phyloP scores from a whole-genome alignment of 345 rosid genomes.

The Nephelium lappaceum region DNA sequence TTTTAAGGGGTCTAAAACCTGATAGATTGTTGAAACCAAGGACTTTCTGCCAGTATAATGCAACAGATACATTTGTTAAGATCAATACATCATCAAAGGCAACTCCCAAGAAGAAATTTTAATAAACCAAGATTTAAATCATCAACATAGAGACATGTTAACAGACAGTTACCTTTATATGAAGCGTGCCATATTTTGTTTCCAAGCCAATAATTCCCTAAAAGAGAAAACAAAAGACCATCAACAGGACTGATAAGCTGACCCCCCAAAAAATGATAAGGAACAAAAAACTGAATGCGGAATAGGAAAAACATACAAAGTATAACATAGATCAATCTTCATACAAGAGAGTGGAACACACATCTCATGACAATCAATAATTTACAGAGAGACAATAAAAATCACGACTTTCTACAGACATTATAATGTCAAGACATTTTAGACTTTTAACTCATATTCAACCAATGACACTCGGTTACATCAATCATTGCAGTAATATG shows the following conservation, averaged over 20 bases:
- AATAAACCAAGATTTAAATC: background rate
- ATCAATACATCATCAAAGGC: background rate
- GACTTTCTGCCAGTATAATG: background rate
- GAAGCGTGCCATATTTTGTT: slow-evolving; percentile 79
- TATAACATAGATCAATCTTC: background rate
- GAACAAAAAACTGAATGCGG: background rate
- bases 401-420: background rate
- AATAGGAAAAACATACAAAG: background rate
- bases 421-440: background rate
- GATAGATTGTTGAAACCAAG: background rate
- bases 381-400: background rate
- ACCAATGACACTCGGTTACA: background rate
- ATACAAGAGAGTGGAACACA: background rate
- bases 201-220: slow-evolving; percentile 88
- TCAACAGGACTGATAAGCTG: slow-evolving; percentile 3
- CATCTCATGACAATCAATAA: background rate
- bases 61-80: background rate
- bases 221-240: slow-evolving; percentile 17
- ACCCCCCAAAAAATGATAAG: background rate
- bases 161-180: slow-evolving; percentile 64
- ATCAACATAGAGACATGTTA: slow-evolving; percentile 2
- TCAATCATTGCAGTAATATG: background rate
- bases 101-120: background rate
- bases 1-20: background rate
- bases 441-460: background rate